Evolutionary conservation across 768 basidiomycete genomes (phyloP).

Genomic region (Rickenella mellea): DNA sequence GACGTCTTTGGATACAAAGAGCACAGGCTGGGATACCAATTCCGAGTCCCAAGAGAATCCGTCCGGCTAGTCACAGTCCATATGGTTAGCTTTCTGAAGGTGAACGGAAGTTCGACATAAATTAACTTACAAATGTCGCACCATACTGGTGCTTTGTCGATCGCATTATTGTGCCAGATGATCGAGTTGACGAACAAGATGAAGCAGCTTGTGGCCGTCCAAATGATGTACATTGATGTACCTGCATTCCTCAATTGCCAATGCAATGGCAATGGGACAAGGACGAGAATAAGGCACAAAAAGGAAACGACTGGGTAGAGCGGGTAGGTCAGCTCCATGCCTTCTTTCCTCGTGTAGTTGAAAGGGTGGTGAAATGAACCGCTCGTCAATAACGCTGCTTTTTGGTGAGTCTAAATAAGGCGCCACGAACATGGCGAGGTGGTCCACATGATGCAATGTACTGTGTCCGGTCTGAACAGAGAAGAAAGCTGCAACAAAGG

Average conservation of each 20-base stretch:
- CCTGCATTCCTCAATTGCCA: slow-evolving; percentile 18
- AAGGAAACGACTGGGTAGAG: slow-evolving; percentile 27
- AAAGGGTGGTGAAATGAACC: no score
- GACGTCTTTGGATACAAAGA: slow-evolving; percentile 38
- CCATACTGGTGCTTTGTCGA: slow-evolving; percentile 31
- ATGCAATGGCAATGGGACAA: slow-evolving; percentile 50
- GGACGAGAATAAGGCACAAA: slow-evolving; percentile 26
- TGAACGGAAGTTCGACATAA: neutral
- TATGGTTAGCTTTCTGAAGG: neutral
- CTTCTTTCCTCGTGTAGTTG: no score
- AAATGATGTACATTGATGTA: slow-evolving; percentile 22
- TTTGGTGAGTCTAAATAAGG: no score
- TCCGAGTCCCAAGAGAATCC: slow-evolving; percentile 22
- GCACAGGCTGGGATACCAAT: slow-evolving; percentile 29
- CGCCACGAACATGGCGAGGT: no score
- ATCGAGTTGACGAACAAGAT: slow-evolving; percentile 24
- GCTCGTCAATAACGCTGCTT: no score
- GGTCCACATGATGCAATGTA: no score
- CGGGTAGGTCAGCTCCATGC: slow-evolving; percentile 18
- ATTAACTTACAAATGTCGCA: slow-evolving; percentile 44
- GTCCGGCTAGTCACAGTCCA: slow-evolving; percentile 22
- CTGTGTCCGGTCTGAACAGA: no score
- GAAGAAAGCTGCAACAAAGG: no score
- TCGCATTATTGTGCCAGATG: slow-evolving; percentile 23
- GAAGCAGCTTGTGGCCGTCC: slow-evolving; percentile 18